Conservation (phyloP, 2,329 filamentous ascomycete species). For the Ascocoryne sarcoides region DNA sequence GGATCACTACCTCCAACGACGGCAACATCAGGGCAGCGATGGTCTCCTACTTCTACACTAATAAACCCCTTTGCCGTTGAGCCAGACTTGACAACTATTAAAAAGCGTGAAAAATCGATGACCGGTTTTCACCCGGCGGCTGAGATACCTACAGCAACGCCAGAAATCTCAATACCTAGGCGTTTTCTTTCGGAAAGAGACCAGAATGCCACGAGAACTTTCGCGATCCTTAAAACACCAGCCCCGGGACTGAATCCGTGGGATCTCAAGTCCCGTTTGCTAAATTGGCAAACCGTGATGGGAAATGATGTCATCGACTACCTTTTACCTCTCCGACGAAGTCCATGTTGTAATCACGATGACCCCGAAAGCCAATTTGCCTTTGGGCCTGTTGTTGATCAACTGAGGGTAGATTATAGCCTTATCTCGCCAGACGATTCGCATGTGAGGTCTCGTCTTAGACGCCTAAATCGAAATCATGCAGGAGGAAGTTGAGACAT, state of each 20-base stretch:
- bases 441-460: too few relatives aligned
- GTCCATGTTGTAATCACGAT: slow-evolving; percentile 65
- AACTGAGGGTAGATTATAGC: slow-evolving; percentile 35
- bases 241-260: slow-evolving; percentile 68
- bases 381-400: slow-evolving; percentile 52
- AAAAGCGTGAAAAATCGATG: neutral
- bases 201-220: slow-evolving; percentile 48
- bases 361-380: slow-evolving; percentile 58
- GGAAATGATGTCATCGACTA: slow-evolving; percentile 64
- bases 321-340: slow-evolving; percentile 67
- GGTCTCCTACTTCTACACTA: neutral
- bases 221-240: slow-evolving; percentile 62
- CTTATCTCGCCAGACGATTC: slow-evolving; percentile 8
- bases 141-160: neutral
- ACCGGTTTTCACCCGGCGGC: neutral
- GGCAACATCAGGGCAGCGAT: too few relatives aligned
- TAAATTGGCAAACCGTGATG: slow-evolving; percentile 76
- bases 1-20: neutral
- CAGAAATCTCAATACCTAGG: neutral
- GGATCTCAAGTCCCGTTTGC: slow-evolving; percentile 56
- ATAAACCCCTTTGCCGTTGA: neutral
- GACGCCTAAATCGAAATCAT: too few relatives aligned
- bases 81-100: too few relatives aligned
- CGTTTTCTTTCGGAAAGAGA: slow-evolving; percentile 15
- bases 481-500: too few relatives aligned